A percentile compares a stretch with the other conserved stretches of the same genome.
Evolutionary conservation across 208 protist species (phyloP).

Genomic region (Wallacemonas rigidus): DNA sequence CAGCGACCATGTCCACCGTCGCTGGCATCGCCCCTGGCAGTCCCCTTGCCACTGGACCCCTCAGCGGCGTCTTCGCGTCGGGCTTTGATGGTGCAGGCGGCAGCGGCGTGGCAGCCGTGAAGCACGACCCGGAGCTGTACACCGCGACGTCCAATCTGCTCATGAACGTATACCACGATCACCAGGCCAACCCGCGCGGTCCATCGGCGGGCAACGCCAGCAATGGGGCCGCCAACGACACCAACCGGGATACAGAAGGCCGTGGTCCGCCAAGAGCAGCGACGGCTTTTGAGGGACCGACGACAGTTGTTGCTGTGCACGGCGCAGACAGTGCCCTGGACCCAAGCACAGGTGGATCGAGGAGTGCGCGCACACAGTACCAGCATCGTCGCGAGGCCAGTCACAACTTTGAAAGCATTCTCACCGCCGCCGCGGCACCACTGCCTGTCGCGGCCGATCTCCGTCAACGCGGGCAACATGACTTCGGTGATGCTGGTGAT

Average conservation of each 20-base stretch:
- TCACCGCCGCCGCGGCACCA: constrained; percentile 35
- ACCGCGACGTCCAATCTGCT: constrained; percentile 42
- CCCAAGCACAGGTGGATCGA: neutral
- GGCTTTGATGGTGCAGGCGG: neutral
- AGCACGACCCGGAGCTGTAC: constrained; percentile 27
- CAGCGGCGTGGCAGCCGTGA: neutral
- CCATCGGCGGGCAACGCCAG: neutral
- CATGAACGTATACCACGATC: constrained; percentile 31
- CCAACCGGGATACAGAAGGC: neutral
- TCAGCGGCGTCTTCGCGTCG: neutral
- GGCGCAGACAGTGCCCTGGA: neutral
- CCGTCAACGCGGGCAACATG: constrained; percentile 34
- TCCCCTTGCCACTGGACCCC: neutral
- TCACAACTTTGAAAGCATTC: constrained; percentile 55
- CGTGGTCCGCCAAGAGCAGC: neutral
- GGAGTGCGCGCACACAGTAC: neutral
- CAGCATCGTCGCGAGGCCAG: constrained; percentile 23
- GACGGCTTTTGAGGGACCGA: neutral
- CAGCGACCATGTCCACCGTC: neutral
- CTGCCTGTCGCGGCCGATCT: constrained; percentile 30
- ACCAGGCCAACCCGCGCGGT: neutral
- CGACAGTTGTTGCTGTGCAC: neutral
- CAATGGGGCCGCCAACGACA: neutral
- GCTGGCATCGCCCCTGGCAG: neutral
- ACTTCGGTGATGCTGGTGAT: too few relatives aligned